These are phyloP conservation scores for Eucalyptus tenuipes DNA, from an alignment of 345 rosid species.

Conservation along the genomic window DNA sequence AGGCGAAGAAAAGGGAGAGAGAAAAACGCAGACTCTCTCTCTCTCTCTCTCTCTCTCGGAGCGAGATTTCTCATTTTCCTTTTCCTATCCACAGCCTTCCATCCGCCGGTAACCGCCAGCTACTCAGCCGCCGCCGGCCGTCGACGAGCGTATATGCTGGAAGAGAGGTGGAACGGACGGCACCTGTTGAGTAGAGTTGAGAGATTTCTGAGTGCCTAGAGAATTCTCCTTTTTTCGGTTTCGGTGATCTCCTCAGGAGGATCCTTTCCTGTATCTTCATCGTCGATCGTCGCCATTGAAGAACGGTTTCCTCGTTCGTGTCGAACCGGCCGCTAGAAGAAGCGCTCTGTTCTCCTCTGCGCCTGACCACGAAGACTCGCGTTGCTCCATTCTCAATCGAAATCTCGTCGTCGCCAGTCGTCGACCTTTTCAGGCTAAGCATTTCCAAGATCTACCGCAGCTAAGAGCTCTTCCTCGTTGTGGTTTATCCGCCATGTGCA, in stretches of 20 bases:
- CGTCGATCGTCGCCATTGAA: background rate
- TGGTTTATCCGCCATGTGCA: background rate
- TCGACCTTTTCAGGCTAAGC: background rate
- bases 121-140: background rate
- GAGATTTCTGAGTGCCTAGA: background rate
- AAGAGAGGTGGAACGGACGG: background rate
- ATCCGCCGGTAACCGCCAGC: background rate
- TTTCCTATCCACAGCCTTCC: background rate
- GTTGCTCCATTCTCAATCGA: background rate
- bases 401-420: background rate
- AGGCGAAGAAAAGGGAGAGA: background rate
- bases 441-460: background rate
- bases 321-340: background rate
- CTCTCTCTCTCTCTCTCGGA: background rate
- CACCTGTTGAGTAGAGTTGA: background rate
- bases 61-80: background rate
- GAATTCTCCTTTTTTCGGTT: background rate
- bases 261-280: background rate
- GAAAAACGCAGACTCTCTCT: too few species aligned
- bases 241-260: background rate
- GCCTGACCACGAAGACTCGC: background rate
- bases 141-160: background rate
- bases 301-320: background rate
- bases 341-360: background rate
- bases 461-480: background rate